Conservation (phyloP, 768 basidiomycete genomes). For the Russula olivacea region DNA sequence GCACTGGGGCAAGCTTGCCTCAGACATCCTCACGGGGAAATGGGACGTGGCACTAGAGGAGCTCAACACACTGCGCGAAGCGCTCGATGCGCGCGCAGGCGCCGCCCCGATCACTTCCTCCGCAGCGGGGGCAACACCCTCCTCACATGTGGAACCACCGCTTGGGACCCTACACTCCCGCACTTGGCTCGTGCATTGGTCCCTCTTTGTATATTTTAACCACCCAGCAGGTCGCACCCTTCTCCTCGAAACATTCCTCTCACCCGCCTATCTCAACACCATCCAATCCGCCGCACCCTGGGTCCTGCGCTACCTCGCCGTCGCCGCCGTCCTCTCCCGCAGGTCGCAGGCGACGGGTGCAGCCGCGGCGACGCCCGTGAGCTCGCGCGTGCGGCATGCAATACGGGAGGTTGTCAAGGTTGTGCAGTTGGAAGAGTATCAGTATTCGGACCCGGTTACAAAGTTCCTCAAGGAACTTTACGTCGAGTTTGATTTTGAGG, state of each 20-base stretch:
- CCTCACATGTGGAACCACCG: slow-evolving; percentile 59
- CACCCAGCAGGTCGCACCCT: slow-evolving; percentile 86
- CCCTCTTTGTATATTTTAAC: slow-evolving; percentile 97
- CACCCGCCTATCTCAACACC: slow-evolving; percentile 95
- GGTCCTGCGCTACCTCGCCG: slow-evolving; percentile 90
- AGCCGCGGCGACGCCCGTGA: slow-evolving; percentile 38
- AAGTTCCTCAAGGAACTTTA: slow-evolving; percentile 91
- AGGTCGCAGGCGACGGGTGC: slow-evolving; percentile 52
- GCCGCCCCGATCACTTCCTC: slow-evolving; percentile 35
- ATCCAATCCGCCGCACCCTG: slow-evolving; percentile 95
- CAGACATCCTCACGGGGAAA: slow-evolving; percentile 89
- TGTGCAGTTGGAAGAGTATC: slow-evolving; percentile 92
- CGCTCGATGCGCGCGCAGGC: slow-evolving; percentile 74
- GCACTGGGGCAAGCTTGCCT: slow-evolving; percentile 98
- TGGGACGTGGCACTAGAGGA: slow-evolving; percentile 96
- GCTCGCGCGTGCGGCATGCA: slow-evolving; percentile 77
- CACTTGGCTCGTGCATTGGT: slow-evolving; percentile 97
- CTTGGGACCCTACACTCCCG: slow-evolving; percentile 87
- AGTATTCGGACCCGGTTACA: slow-evolving; percentile 91
- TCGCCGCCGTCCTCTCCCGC: slow-evolving; percentile 88
- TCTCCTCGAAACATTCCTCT: slow-evolving; percentile 93
- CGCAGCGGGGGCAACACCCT: background rate
- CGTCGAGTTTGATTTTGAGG: slow-evolving; percentile 93
- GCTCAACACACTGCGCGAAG: slow-evolving; percentile 89
- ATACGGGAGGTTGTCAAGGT: slow-evolving; percentile 90